A percentile compares a stretch with the other conserved stretches of the same genome.
Conservation (phyloP, 179 eudicot species). For the Corrigiola litoralis region DNA sequence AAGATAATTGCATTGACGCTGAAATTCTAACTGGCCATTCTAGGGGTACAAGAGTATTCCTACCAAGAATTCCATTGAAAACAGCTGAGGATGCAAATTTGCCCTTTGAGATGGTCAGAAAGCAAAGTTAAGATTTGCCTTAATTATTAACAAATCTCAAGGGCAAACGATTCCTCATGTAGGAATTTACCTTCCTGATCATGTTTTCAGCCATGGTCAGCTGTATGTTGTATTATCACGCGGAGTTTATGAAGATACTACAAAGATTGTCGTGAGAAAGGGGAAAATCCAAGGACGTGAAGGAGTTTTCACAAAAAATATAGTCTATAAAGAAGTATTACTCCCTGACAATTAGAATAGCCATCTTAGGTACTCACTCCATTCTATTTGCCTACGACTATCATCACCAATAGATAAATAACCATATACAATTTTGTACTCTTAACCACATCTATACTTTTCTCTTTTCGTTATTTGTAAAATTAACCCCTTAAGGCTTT, state of each 20-base stretch:
- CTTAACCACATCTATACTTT: no score
- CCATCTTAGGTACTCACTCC: no score
- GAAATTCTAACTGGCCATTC: background rate
- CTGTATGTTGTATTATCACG: background rate
- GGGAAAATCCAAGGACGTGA: no score
- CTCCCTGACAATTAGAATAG: background rate
- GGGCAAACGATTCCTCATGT: conserved; percentile 3
- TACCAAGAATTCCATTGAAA: background rate
- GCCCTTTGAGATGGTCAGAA: background rate
- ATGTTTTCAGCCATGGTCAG: background rate
- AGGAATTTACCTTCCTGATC: background rate
- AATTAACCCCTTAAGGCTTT: no score
- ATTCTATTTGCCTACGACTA: no score
- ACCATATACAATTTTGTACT: no score
- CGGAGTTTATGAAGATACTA: background rate
- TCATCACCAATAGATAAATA: no score
- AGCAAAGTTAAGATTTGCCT: no score
- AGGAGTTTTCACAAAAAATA: background rate
- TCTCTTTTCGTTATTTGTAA: no score
- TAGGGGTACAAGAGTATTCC: background rate
- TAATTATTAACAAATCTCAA: background rate
- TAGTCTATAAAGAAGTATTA: background rate
- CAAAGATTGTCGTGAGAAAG: background rate
- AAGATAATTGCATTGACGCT: background rate
- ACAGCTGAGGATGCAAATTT: background rate